phyloP scores from a whole-genome alignment of 768 basidiomycete species.

The Termitomyces sp. region DNA sequence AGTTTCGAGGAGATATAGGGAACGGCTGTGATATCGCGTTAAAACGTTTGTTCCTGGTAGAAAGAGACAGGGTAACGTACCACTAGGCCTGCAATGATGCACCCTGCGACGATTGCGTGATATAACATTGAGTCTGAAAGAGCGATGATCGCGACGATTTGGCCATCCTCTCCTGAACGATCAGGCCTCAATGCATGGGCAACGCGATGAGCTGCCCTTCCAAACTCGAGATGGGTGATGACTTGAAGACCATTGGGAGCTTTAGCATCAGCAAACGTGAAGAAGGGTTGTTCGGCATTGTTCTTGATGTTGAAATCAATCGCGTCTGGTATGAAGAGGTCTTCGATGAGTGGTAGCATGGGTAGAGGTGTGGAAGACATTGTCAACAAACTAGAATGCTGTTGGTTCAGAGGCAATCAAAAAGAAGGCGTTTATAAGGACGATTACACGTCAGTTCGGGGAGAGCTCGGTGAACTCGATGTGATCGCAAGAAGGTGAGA shows the following conservation, averaged over 20 bases:
- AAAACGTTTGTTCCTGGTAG: neutral
- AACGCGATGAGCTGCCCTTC: slow-evolving; percentile 35
- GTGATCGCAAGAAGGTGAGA: too few species aligned
- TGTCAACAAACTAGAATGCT: too few species aligned
- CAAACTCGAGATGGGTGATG: slow-evolving; percentile 37
- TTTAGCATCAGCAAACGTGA: slow-evolving; percentile 15
- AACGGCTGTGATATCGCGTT: slow-evolving; percentile 6
- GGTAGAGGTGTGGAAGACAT: neutral
- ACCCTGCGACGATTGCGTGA: slow-evolving; percentile 32
- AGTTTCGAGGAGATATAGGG: slow-evolving; percentile 33
- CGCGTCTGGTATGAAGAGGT: neutral
- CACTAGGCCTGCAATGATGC: slow-evolving; percentile 24
- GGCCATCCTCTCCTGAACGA: slow-evolving; percentile 20
- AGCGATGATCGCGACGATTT: slow-evolving; percentile 29
- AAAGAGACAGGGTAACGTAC: neutral
- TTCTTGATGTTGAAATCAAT: neutral
- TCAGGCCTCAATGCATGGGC: slow-evolving; percentile 32
- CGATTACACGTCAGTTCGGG: too few species aligned
- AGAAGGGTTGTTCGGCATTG: slow-evolving; percentile 12
- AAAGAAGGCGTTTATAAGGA: too few species aligned
- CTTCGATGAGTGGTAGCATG: neutral
- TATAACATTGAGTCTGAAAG: slow-evolving; percentile 29
- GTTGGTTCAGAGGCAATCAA: too few species aligned
- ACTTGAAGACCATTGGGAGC: slow-evolving; percentile 13
- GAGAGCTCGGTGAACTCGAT: too few species aligned